Evolutionary conservation across 805 yeast species (phyloP).

Genomic region (Ogataea corticis): DNA sequence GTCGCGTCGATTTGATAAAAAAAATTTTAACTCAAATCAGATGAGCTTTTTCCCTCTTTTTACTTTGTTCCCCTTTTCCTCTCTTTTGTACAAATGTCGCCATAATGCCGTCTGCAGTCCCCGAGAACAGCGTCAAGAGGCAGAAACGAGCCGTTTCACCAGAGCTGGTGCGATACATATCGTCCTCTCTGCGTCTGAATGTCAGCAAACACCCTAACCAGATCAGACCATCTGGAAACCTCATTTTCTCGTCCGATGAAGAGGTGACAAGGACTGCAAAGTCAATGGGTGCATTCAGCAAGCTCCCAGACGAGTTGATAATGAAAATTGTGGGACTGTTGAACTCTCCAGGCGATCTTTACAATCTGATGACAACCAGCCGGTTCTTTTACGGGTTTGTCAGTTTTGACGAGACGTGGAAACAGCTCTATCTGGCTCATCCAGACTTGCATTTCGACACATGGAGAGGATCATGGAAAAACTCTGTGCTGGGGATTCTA

Average conservation of each 20-base stretch:
- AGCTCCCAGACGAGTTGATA: conserved; percentile 64
- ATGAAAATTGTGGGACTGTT: conserved; percentile 52
- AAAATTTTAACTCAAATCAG: not conserved
- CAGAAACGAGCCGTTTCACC: not conserved
- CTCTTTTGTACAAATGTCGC: not conserved
- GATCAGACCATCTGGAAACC: conserved; percentile 76
- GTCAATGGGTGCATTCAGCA: conserved; percentile 54
- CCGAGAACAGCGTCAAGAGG: not conserved
- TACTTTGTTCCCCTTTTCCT: not conserved
- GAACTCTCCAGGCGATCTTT: conserved; percentile 47
- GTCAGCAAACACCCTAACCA: conserved; percentile 65
- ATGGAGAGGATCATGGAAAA: conserved; percentile 86
- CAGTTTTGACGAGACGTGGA: conserved; percentile 83
- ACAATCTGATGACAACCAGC: conserved; percentile 57
- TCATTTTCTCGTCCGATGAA: conserved; percentile 23
- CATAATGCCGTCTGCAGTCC: not conserved
- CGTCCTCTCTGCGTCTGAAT: conserved; percentile 23
- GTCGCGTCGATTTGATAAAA: conserved; percentile 13
- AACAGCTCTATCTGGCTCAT: conserved; percentile 47
- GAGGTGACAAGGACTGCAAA: conserved; percentile 22
- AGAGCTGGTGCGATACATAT: conserved; percentile 9
- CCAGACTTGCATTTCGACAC: conserved; percentile 20
- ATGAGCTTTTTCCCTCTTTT: not conserved
- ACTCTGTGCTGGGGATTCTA: conserved; percentile 47
- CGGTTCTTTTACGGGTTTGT: conserved; percentile 69